These are phyloP conservation scores for Heimioporus punctisporus DNA, from an alignment of 1,284 basidiomycete species.

Conservation along the genomic window DNA sequence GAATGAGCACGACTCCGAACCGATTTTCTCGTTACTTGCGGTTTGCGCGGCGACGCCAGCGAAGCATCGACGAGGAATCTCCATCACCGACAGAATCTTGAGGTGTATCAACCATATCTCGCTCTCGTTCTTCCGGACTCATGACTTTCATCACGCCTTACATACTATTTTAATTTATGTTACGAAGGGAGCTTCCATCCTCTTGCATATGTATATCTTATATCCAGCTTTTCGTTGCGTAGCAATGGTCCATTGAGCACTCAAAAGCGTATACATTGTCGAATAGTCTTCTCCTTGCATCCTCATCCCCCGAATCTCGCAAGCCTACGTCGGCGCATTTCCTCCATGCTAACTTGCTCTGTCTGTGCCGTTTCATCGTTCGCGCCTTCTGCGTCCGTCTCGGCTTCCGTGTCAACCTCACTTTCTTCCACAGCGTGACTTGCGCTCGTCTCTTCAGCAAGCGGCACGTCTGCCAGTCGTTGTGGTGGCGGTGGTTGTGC, in stretches of 20 bases:
- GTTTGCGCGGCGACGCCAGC: conserved; percentile 54
- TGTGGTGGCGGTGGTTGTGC: conserved; percentile 26
- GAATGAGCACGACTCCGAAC: conserved; percentile 31
- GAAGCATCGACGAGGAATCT: conserved; percentile 27
- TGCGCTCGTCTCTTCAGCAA: conserved; percentile 19
- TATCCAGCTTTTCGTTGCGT: too few relatives aligned
- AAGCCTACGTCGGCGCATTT: conserved; percentile 75
- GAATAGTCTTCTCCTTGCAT: neutral
- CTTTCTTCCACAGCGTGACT: conserved; percentile 5
- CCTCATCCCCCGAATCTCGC: conserved; percentile 69
- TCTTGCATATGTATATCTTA: too few relatives aligned
- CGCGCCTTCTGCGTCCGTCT: conserved; percentile 24
- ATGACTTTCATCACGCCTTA: neutral
- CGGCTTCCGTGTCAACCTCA: conserved; percentile 18
- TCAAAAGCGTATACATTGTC: neutral
- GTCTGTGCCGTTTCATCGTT: conserved; percentile 16
- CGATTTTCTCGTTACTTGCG: conserved; percentile 73
- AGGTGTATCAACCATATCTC: neutral
- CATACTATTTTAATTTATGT: too few relatives aligned
- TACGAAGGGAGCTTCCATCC: too few relatives aligned
- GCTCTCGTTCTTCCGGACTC: neutral
- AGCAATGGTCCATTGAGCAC: too few relatives aligned
- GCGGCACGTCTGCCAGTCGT: conserved; percentile 11
- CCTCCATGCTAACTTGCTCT: conserved; percentile 62
- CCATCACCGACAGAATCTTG: conserved; percentile 7